Base-by-base conservation (phyloP, 495 filamentous ascomycete species). In the Talaromyces liani region DNA sequence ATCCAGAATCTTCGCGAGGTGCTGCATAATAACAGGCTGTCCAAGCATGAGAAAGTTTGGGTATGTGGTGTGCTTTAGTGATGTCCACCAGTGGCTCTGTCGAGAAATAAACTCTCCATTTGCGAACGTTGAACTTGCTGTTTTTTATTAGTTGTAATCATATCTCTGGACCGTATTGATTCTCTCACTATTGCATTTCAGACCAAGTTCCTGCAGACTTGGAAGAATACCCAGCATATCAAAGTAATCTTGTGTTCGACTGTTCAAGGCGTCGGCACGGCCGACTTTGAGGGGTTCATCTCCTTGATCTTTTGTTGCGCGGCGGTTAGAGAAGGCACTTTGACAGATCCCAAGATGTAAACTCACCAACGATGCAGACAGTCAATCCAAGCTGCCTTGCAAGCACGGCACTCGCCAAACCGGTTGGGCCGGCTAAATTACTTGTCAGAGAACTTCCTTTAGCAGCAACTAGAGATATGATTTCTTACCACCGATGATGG, bases 1-100 rank as follows among this genome's bases (percentile, higher is more conserved):
- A n/a, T 36, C 56, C n/a, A 58, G 14, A 10, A 33, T 36, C 25
- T 20, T 36, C 18, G 56, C 56, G 27, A 34, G 56, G 36, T 33
- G 25, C 56, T 58, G 56, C 56, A 33, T 36, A 27, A 58, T 36
- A 16, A 58, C 56, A 10, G 56, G 56, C 27, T 58, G 56, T 16
- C 56, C 56, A 58, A 58, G 25, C 56, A 58, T 58, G 27, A 58
- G 33, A 22, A 58, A 58, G 56, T 58, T 58, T 22, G 25, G 25
- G 27, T 31, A 20, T 36, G 33, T 29, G 25, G 33, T 36, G 20
- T 58, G 25, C 27, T 58, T 36, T 6, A 58, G 31, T 20, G 25
- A 20, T 18, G n/a, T 36, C 56, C 56, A 58, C 56, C 56, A 58
- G 31, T 58, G 56, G 31, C 56, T 58, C 31, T 58, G 56, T 9